phyloP scores from a whole-genome alignment of 73 alveolate genomes.

The Tetrahymena borealis region DNA sequence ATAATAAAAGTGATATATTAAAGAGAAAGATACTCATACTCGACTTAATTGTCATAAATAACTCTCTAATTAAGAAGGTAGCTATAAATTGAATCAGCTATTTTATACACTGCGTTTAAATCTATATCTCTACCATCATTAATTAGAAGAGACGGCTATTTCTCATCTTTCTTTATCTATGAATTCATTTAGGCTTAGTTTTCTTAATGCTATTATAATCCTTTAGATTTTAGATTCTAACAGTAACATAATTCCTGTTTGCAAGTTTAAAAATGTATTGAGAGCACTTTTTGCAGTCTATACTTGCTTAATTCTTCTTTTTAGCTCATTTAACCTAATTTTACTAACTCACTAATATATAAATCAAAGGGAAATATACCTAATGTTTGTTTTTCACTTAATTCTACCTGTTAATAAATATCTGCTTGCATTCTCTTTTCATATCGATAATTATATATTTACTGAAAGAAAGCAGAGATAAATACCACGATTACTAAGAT shows the following conservation, averaged over 20 bases:
- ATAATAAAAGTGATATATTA: not conserved
- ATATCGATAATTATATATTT: not conserved
- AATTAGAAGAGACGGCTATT: not conserved
- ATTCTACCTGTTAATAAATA: not conserved
- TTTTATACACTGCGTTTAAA: not conserved
- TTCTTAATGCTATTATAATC: too few species aligned
- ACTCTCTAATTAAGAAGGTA: not conserved
- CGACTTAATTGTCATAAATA: not conserved
- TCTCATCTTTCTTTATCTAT: too few species aligned
- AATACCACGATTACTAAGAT: not conserved
- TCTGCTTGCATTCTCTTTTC: not conserved
- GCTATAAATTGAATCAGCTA: not conserved
- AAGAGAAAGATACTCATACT: not conserved
- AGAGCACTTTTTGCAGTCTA: not conserved
- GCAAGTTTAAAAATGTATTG: not conserved
- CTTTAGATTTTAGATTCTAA: too few species aligned
- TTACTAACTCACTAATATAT: not conserved
- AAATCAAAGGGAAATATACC: not conserved
- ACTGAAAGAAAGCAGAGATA: not conserved
- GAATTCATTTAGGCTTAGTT: too few species aligned
- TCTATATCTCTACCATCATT: not conserved
- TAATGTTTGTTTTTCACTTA: not conserved
- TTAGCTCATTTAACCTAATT: not conserved
- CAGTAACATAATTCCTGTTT: not conserved
- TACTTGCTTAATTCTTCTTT: not conserved